Percentiles rank a stretch among this genome's conserved stretches.
These are phyloP conservation scores for Ophiostoma sp. DNA, from an alignment of 2,329 filamentous ascomycete species.

Conservation along the genomic window DNA sequence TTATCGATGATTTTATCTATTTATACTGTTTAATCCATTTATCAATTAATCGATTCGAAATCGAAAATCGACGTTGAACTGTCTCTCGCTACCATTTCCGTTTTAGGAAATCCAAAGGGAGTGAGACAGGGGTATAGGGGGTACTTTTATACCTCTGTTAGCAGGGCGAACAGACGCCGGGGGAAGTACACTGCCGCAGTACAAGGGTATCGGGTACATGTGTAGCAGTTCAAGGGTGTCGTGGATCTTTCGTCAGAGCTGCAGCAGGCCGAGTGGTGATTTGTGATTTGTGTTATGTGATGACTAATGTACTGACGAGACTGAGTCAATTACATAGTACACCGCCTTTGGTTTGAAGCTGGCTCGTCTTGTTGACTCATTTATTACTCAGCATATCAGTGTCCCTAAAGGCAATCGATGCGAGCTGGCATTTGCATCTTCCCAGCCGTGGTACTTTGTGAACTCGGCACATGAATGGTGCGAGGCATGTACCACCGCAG, in stretches of 20 bases:
- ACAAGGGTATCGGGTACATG: neutral
- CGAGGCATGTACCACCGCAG: neutral
- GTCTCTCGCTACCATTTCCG: constrained; percentile 5
- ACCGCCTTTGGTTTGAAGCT: neutral
- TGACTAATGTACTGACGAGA: too few relatives aligned
- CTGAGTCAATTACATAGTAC: too few relatives aligned
- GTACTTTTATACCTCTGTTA: neutral
- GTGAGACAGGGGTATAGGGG: neutral
- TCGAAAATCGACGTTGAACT: neutral
- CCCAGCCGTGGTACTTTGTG: too few relatives aligned
- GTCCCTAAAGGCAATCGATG: too few relatives aligned
- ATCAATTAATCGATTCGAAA: neutral
- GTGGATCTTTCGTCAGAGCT: constrained; percentile 6
- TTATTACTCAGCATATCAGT: too few relatives aligned
- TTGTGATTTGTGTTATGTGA: neutral
- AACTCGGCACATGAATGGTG: neutral
- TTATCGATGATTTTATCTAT: neutral
- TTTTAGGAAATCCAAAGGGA: neutral
- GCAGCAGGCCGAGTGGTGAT: neutral
- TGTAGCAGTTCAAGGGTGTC: neutral
- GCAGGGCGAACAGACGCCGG: neutral
- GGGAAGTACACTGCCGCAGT: neutral
- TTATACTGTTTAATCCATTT: neutral
- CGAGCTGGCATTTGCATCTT: too few relatives aligned
- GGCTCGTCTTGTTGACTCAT: too few relatives aligned